Conservation (phyloP, 495 filamentous ascomycete genomes). For the Sphaerosporella brunnea region DNA sequence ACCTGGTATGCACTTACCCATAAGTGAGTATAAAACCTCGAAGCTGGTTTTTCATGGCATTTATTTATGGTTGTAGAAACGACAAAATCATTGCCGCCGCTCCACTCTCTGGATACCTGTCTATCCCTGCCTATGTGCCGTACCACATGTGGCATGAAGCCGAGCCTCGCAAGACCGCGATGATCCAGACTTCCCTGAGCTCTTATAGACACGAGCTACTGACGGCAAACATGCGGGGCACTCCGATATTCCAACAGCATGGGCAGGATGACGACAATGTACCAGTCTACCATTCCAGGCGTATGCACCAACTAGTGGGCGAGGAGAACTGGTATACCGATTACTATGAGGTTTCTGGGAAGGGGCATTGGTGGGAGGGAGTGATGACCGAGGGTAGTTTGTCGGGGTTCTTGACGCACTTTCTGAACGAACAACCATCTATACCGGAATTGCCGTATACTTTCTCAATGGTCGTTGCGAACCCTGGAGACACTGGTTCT, state of each 20-base stretch:
- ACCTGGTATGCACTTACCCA: slow-evolving; percentile 42
- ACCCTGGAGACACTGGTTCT: slow-evolving; percentile 34
- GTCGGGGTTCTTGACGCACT: slow-evolving; percentile 13
- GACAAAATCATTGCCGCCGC: slow-evolving; percentile 41
- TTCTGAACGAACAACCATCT: slow-evolving; percentile 12
- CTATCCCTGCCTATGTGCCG: slow-evolving; percentile 44
- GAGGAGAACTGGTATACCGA: slow-evolving; percentile 29
- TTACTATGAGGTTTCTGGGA: slow-evolving; percentile 35
- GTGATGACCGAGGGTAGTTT: slow-evolving; percentile 27
- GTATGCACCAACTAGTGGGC: slow-evolving; percentile 33
- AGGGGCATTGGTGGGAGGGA: slow-evolving; percentile 34
- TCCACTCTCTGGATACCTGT: slow-evolving; percentile 41
- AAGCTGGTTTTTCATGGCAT: neutral
- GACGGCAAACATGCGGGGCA: slow-evolving; percentile 34
- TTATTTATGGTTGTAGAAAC: slow-evolving; percentile 25
- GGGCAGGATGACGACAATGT: slow-evolving; percentile 42
- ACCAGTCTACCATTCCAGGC: slow-evolving; percentile 39
- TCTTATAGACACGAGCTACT: slow-evolving; percentile 41
- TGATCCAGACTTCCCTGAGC: slow-evolving; percentile 32
- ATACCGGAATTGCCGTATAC: slow-evolving; percentile 20
- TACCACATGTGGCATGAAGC: slow-evolving; percentile 38
- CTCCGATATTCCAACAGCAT: slow-evolving; percentile 41
- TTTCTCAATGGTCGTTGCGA: slow-evolving; percentile 34
- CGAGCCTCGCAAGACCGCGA: slow-evolving; percentile 32
- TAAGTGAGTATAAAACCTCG: slow-evolving; percentile 6